Conservation (phyloP, 352 stramenopile species). For the Phytophthora pini region DNA sequence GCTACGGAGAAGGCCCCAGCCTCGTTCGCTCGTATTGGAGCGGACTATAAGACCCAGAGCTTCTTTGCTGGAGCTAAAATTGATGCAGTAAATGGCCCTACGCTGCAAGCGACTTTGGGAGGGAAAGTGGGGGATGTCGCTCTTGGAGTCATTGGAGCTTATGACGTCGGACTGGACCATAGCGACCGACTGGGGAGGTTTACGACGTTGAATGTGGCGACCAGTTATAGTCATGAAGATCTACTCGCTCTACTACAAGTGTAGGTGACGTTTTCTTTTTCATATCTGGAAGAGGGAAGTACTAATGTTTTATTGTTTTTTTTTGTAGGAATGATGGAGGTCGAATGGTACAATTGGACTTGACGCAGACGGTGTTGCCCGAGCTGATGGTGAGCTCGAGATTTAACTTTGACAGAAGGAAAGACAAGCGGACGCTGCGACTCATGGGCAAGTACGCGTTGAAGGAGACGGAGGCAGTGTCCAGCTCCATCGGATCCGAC, state of each 20-base stretch:
- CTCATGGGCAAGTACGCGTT: constrained; percentile 63
- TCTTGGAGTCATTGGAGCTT: constrained; percentile 62
- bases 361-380: constrained; percentile 64
- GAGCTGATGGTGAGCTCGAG: constrained; percentile 70
- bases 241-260: constrained; percentile 74
- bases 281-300: not conserved
- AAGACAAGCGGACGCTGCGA: constrained; percentile 72
- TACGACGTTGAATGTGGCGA: constrained; percentile 64
- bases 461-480: constrained; percentile 53
- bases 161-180: constrained; percentile 82
- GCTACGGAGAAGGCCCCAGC: constrained; percentile 69
- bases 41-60: constrained; percentile 55
- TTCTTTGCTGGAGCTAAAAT: constrained; percentile 74
- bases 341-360: constrained; percentile 59
- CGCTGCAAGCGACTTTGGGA: constrained; percentile 64
- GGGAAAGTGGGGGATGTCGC: constrained; percentile 52
- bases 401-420: constrained; percentile 69
- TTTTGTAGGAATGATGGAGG: constrained; percentile 67
- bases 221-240: constrained; percentile 72
- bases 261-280: constrained; percentile 41
- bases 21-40: constrained; percentile 78
- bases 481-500: constrained; percentile 74
- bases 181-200: constrained; percentile 73
- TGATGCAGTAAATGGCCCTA: constrained; percentile 82
- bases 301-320: constrained; percentile 1